phyloP scores from a whole-genome alignment of 2,329 filamentous ascomycete species.

The Fusarium chaquense region DNA sequence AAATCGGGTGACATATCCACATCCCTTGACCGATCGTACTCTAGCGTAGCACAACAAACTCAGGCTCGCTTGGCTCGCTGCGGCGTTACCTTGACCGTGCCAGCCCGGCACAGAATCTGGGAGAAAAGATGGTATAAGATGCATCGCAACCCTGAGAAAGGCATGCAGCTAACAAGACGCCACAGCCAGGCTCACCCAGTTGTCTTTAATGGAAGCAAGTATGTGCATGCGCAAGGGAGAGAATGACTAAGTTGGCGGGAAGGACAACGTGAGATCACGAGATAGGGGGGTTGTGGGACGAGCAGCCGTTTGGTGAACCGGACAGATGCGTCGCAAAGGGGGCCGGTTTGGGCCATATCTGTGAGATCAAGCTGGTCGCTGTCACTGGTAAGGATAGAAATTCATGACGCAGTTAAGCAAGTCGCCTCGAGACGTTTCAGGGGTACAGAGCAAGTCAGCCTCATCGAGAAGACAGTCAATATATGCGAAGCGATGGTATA shows the following conservation, averaged over 20 bases:
- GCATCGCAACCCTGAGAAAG: constrained; percentile 6
- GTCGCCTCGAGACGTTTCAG: constrained; percentile 41
- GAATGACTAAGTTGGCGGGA: constrained; percentile 16
- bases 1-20: constrained; percentile 5
- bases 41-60: constrained; percentile 25
- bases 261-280: constrained; percentile 44
- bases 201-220: constrained; percentile 33
- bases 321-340: constrained; percentile 48
- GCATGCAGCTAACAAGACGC: constrained; percentile 19
- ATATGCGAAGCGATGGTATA: constrained; percentile 10
- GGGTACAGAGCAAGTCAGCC: constrained; percentile 30
- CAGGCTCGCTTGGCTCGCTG: constrained; percentile 39
- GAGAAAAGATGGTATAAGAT: constrained; percentile 21
- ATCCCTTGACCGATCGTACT: constrained; percentile 12
- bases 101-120: constrained; percentile 27
- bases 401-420: constrained; percentile 15
- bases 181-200: constrained; percentile 8
- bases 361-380: constrained; percentile 12
- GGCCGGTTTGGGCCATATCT: constrained; percentile 46
- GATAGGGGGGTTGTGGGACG: constrained; percentile 38
- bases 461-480: constrained; percentile 30
- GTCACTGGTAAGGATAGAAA: constrained; percentile 2
- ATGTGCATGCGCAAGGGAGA: constrained; percentile 28
- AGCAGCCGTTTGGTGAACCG: constrained; percentile 36
- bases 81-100: constrained; percentile 31